These are phyloP conservation scores for Globisporangium splendens DNA, from an alignment of 352 stramenopile genomes.

Conservation along the genomic window DNA sequence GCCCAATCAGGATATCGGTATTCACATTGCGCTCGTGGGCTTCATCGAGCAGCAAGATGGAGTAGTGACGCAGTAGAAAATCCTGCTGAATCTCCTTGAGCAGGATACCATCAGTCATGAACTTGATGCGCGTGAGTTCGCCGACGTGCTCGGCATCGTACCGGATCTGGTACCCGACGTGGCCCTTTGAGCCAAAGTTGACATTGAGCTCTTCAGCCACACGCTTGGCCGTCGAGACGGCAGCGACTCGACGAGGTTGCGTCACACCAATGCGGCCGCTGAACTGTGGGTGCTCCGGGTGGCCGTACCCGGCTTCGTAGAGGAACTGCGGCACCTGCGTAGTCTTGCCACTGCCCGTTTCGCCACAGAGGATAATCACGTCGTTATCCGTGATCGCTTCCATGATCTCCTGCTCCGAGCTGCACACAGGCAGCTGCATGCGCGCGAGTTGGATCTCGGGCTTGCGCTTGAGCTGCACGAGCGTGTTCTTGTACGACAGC, in stretches of 20 bases:
- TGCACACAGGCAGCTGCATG: slow-evolving; percentile 96
- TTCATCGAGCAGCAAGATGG: slow-evolving; percentile 91
- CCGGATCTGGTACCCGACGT: slow-evolving; percentile 98
- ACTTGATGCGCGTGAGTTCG: slow-evolving; percentile 93
- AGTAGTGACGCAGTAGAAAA: slow-evolving; percentile 75
- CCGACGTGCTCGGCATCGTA: slow-evolving; percentile 95
- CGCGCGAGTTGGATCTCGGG: slow-evolving; percentile 86
- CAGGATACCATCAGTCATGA: slow-evolving; percentile 99
- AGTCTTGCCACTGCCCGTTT: slow-evolving; percentile 98
- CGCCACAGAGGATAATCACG: slow-evolving; percentile 97
- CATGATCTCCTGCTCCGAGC: slow-evolving; percentile 99
- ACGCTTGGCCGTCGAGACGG: slow-evolving; percentile 96
- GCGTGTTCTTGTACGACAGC: slow-evolving; percentile 62
- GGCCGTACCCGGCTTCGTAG: slow-evolving; percentile 92
- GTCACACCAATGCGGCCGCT: slow-evolving; percentile 93
- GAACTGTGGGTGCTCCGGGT: slow-evolving; percentile 45
- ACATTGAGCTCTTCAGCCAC: slow-evolving; percentile 97
- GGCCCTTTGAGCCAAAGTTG: slow-evolving; percentile 52
- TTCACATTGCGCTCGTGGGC: slow-evolving; percentile 97
- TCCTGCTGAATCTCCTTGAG: slow-evolving; percentile 95
- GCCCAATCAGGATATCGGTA: slow-evolving; percentile 95
- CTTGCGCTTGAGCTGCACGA: slow-evolving; percentile 75
- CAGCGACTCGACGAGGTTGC: slow-evolving; percentile 97
- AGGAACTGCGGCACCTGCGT: slow-evolving; percentile 99
- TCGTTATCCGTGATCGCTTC: slow-evolving; percentile 94